Evolutionary conservation across 2,329 filamentous ascomycete species (phyloP), one percentile per base, ranked within the genome.

Genomic region (Aureobasidium sp.): DNA sequence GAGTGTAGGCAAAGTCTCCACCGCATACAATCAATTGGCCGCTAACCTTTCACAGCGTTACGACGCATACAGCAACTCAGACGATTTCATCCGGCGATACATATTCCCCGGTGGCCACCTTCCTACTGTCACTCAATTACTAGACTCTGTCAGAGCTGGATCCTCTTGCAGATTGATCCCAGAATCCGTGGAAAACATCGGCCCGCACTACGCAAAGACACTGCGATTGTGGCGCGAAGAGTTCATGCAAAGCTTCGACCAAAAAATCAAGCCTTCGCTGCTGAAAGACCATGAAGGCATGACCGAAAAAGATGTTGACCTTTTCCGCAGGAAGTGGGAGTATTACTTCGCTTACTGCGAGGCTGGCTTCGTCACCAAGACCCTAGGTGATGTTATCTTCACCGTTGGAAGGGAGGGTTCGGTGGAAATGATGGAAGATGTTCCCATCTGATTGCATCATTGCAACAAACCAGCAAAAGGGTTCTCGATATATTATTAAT

Each of bases 101-200:
- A 90, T 91, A 61, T 91, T 91, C 73, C 88, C 88, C 0, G 87
- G 88, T n/a, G 88, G 88, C 0, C 87, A 90, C 69, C 76, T 91
- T 70, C 69, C 89, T 76, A 46, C 91, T 82, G 62, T 87, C 75
- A 67, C 85, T 79, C 69, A 97, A 77, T 63, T 86, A 75, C n/a
- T 87, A 74, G 68, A 83, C 82, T 70, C 85, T 37, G 86, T 91
- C 65, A 81, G 79, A 44, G 77, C 78, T 29, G 84, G 84, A 37
- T 87, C 86, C 0, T 73, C 78, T 10, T 84, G 84, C 0, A 82
- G 81, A 0, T 77, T 91, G 7, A 81, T 90, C 13, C 80, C 90
- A 0, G 86, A 90, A 67, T 79, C 75, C 13, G 77, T 90, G 44
- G 82, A 89, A 68, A 90, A 90, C 67, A 90, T 90, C 55, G 87